Conservation (phyloP, 2,329 filamentous ascomycete genomes). For the Stagonosporopsis rhizophila region DNA sequence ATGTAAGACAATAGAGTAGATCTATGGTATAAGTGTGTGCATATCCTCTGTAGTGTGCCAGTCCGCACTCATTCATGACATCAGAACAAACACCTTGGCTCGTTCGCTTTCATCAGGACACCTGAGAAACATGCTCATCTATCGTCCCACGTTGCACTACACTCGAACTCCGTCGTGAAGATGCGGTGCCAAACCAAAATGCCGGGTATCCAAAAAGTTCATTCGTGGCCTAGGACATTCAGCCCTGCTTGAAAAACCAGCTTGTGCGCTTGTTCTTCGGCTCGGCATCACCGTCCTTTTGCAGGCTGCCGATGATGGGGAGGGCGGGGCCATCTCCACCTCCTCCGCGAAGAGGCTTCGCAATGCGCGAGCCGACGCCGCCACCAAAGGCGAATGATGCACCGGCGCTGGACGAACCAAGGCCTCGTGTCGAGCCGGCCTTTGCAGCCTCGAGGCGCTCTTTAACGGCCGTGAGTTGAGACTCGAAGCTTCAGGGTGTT, state of each 20-base stretch:
- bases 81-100: slow-evolving; percentile 1
- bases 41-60: not conserved
- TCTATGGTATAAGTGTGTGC: slow-evolving; percentile 18
- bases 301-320: slow-evolving; percentile 54
- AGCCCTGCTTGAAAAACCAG: slow-evolving; percentile 74
- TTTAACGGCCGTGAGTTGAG: slow-evolving; percentile 95
- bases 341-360: slow-evolving; percentile 68
- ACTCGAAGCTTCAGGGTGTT: slow-evolving; percentile 78
- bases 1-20: slow-evolving; percentile 11
- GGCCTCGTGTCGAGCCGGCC: slow-evolving; percentile 83
- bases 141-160: slow-evolving; percentile 9
- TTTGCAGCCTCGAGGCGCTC: slow-evolving; percentile 97
- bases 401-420: slow-evolving; percentile 66
- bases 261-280: slow-evolving; percentile 71
- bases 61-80: not conserved
- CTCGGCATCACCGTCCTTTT: slow-evolving; percentile 56
- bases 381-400: slow-evolving; percentile 71
- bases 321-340: slow-evolving; percentile 51
- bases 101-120: not conserved
- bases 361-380: slow-evolving; percentile 63
- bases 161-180: slow-evolving; percentile 20
- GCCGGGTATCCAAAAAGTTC: slow-evolving; percentile 20
- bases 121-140: not conserved
- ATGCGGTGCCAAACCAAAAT: slow-evolving; percentile 18
- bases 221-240: not conserved